Base-by-base conservation (phyloP, 208 protist species). In the Entamoeba dispar region DNA sequence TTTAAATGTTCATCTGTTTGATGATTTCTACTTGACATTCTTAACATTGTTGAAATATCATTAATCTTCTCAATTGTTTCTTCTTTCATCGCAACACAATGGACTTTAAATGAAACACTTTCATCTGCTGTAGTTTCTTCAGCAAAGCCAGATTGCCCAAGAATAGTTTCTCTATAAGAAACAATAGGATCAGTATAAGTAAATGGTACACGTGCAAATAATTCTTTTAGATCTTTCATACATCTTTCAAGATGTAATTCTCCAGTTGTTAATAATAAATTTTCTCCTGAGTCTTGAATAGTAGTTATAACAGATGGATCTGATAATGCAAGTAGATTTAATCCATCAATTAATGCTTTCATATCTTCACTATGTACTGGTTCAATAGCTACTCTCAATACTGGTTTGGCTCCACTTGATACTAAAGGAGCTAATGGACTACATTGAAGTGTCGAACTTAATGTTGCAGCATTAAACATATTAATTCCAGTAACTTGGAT, bases 161-260 rank as follows among this genome's bases (percentile, higher is more conserved):
- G 61, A 93, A 97, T 96, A 7, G 97, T 97, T 93, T 98, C 97
- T 31, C 94, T 57, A 92, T 97, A 97, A 17, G 95, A 94, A 1
- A 97, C 96, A 4, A 97, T 94, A 15, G 97, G 97, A 93, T 97
- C 96, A 6, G 96, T 97, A 31, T 95, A 95, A 15, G 95, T 94
- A 50, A 98, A 92, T 91, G 97, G 96, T 47, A 97, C 95, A 47
- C 96, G 95, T 7, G 96, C 95, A 94, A 95, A 97, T 17, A 49
- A 92, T 12, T 97, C 96, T 27, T 94, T 93, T 3, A 97, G 95
- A 93, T 99, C 98, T 77, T 97, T 97, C 92, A 99, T 92, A 95
- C 98, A 99, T 12, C 97, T 95, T 93, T 98, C 97, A 50, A 98
- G 95, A 94, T 99, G 98, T n/a, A 99, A 96, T 94, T 98, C 97